Evolutionary conservation across 305 asterid species (phyloP), one percentile per base, ranked within the genome.

Genomic region (Ruellia speciosa): DNA sequence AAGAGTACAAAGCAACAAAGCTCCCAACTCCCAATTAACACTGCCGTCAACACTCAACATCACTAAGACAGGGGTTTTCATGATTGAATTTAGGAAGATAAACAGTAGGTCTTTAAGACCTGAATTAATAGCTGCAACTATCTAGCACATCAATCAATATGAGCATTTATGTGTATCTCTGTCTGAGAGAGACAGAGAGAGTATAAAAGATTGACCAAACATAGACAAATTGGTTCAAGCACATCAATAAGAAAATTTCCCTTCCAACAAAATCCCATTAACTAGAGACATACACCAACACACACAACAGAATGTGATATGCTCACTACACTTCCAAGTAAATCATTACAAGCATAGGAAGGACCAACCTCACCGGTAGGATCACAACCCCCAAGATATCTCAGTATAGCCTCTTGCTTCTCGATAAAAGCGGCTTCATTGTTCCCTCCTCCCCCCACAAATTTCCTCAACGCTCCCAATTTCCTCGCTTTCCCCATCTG

Each of bases 401-500:
- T 76, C 52, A 90, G 52, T 31, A 90, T 82, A 19, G 88, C 92
- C 69, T 90, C 88, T 53, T 87, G 92, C 85, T 75, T 90, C 83
- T 77, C 75, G 56, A 87, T 62, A 58, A 83, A 78, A 47, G 88
- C 80, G 41, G 87, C 88, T 68, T 81, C 92, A 49, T 84, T 85
- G 71, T 88, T 56, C 66, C 95, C 58, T 56, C 97, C 94, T 58
- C 83, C 92, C 2, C 83, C 92, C 0, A 83, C 77, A 62, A 64
- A 87, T 63, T 85, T 79, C 81, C 87, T 87, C 73, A 83, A 62
- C 11, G 74, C 58, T 62, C 86, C 78, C 62, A 85, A 20, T 66
- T 87, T 87, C 78, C 92, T 81, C 14, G 94, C 92, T 68, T 66
- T 81, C 67, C 88, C 70, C 86, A 85, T 66, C 79, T 83, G 80